Evolutionary conservation across 768 basidiomycete species (phyloP).

Genomic region (Fomitopsis serialis): DNA sequence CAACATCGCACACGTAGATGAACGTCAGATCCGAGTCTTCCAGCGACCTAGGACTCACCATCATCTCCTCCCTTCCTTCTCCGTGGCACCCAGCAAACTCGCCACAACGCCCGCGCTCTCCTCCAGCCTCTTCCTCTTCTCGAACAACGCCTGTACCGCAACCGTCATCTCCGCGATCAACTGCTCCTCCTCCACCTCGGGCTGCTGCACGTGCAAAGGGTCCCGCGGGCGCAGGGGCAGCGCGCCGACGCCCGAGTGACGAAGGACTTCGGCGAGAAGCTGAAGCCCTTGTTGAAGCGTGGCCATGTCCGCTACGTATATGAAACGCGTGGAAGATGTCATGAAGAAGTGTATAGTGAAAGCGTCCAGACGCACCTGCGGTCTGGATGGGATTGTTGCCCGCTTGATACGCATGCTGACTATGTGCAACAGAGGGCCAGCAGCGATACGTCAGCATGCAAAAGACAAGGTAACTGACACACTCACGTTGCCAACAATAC

Average conservation of each 20-base stretch:
- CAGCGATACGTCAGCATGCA: background rate
- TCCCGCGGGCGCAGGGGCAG: slow-evolving; percentile 37
- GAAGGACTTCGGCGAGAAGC: slow-evolving; percentile 41
- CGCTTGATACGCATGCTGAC: slow-evolving; percentile 57
- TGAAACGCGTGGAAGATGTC: too few species aligned
- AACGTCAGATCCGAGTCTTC: too few species aligned
- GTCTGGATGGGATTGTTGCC: slow-evolving; percentile 51
- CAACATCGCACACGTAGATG: too few species aligned
- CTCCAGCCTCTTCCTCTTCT: slow-evolving; percentile 46
- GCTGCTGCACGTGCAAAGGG: background rate
- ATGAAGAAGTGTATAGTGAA: too few species aligned
- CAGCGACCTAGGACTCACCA: background rate
- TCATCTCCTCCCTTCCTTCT: slow-evolving; percentile 9
- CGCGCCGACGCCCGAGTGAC: slow-evolving; percentile 61
- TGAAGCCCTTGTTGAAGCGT: slow-evolving; percentile 48
- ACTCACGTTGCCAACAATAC: slow-evolving; percentile 52
- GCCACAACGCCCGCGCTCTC: slow-evolving; percentile 52
- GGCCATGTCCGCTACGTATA: slow-evolving; percentile 41
- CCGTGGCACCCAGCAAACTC: slow-evolving; percentile 32
- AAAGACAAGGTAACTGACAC: background rate
- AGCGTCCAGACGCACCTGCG: slow-evolving; percentile 42
- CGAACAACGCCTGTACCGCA: slow-evolving; percentile 42
- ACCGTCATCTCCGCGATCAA: slow-evolving; percentile 37
- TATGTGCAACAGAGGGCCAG: slow-evolving; percentile 17
- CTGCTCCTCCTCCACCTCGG: slow-evolving; percentile 32